These are phyloP conservation scores for Coemansia sp. DNA, from an alignment of 192 early-diverging fungal genomes.

Conservation along the genomic window DNA sequence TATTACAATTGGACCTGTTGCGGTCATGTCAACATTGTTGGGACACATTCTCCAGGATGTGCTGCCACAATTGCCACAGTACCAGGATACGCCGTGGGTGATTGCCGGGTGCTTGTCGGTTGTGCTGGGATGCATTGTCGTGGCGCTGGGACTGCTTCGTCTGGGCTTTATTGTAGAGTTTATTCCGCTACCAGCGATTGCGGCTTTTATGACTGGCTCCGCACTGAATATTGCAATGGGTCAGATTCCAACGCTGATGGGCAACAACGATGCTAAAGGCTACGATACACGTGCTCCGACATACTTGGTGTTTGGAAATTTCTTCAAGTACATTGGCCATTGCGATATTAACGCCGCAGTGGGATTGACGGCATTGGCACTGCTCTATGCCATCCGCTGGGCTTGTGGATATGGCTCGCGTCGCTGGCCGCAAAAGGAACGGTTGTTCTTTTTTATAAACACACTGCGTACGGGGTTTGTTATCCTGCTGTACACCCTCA, in stretches of 20 bases:
- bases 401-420: constrained; percentile 30
- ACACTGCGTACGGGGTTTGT: constrained; percentile 74
- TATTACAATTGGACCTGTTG: constrained; percentile 71
- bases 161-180: constrained; percentile 87
- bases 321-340: constrained; percentile 53
- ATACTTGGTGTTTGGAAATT: constrained; percentile 77
- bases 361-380: constrained; percentile 49
- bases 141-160: constrained; percentile 72
- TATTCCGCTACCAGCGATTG: constrained; percentile 77
- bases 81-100: constrained; percentile 58
- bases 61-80: constrained; percentile 40
- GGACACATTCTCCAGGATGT: constrained; percentile 61
- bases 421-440: constrained; percentile 52
- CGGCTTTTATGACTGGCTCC: constrained; percentile 85
- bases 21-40: constrained; percentile 75
- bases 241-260: constrained; percentile 78
- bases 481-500: constrained; percentile 70
- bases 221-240: constrained; percentile 76
- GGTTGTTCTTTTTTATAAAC: constrained; percentile 63
- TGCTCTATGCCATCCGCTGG: constrained; percentile 51
- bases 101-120: constrained; percentile 62
- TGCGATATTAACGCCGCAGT: constrained; percentile 52
- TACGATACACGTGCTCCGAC: constrained; percentile 67
- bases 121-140: constrained; percentile 69
- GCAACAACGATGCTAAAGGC: constrained; percentile 63